A percentile compares a stretch with the other conserved stretches of the same genome.
Conservation (phyloP, 768 basidiomycete species). For the Austroboletus festivus region DNA sequence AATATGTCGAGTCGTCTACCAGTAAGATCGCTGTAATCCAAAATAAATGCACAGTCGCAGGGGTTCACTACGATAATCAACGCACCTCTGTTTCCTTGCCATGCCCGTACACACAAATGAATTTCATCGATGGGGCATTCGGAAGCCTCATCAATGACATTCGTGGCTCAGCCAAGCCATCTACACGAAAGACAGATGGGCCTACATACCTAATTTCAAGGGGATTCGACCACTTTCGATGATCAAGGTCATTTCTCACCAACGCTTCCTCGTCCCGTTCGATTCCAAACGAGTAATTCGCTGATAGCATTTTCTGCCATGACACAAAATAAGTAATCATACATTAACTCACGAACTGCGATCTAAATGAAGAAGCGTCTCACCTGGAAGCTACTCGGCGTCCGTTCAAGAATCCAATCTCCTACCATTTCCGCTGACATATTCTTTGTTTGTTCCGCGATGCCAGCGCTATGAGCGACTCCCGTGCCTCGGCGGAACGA, state of each 20-base stretch:
- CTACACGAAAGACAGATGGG: neutral
- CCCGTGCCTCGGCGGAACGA: constrained; percentile 56
- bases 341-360: neutral
- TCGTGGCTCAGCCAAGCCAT: neutral
- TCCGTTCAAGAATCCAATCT: constrained; percentile 78
- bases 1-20: constrained; percentile 42
- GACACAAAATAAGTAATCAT: neutral
- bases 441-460: constrained; percentile 41
- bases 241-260: constrained; percentile 65
- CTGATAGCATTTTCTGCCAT: constrained; percentile 65
- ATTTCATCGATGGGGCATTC: constrained; percentile 85
- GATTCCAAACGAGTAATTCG: constrained; percentile 87
- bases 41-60: neutral
- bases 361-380: constrained; percentile 13
- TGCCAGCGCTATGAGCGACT: constrained; percentile 1
- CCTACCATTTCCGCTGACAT: constrained; percentile 77
- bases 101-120: constrained; percentile 91
- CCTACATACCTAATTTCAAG: constrained; percentile 65
- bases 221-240: constrained; percentile 90
- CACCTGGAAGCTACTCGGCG: constrained; percentile 79
- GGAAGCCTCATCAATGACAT: constrained; percentile 55
- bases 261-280: constrained; percentile 70
- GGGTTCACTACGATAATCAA: constrained; percentile 2
- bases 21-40: constrained; percentile 80
- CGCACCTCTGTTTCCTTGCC: constrained; percentile 92